These are phyloP conservation scores for Fusarium sp. DNA, from an alignment of 2,329 filamentous ascomycete species.

Conservation along the genomic window DNA sequence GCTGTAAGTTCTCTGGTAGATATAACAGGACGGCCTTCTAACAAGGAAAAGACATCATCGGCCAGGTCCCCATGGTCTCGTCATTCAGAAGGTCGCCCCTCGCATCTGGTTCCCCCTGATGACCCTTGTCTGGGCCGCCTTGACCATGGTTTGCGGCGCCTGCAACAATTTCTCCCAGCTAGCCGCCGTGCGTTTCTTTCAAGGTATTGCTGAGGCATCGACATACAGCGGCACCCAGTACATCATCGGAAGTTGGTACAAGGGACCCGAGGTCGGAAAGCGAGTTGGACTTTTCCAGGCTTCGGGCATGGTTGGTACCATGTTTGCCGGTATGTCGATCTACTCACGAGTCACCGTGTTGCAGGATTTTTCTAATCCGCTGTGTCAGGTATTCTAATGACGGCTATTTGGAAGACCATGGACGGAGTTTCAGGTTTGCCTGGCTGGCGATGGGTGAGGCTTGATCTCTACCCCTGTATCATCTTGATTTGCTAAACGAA, in stretches of 20 bases:
- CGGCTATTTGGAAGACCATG: neutral
- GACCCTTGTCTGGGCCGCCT: slow-evolving; percentile 60
- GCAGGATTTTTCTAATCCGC: no score
- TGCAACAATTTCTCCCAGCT: slow-evolving; percentile 40
- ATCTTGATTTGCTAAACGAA: neutral
- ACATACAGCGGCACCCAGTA: slow-evolving; percentile 49
- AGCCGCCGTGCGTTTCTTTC: slow-evolving; percentile 42
- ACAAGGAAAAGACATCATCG: slow-evolving; percentile 43
- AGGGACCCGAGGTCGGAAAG: slow-evolving; percentile 64
- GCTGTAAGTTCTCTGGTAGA: slow-evolving; percentile 29
- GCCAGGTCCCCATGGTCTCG: slow-evolving; percentile 59
- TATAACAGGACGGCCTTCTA: neutral
- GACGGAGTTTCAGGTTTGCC: neutral
- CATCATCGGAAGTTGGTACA: slow-evolving; percentile 64
- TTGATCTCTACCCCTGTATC: neutral
- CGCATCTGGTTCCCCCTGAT: slow-evolving; percentile 61
- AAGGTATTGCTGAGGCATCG: slow-evolving; percentile 41
- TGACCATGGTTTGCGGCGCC: slow-evolving; percentile 52
- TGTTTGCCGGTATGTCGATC: slow-evolving; percentile 66
- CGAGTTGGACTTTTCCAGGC: slow-evolving; percentile 69
- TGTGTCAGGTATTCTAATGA: neutral
- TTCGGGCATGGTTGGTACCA: slow-evolving; percentile 66
- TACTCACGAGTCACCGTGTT: no score
- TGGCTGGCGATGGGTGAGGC: neutral
- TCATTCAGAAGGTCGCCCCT: slow-evolving; percentile 62